These are phyloP conservation scores for Fusarium papillatum DNA, from an alignment of 2,329 filamentous ascomycete genomes.

Conservation along the genomic window DNA sequence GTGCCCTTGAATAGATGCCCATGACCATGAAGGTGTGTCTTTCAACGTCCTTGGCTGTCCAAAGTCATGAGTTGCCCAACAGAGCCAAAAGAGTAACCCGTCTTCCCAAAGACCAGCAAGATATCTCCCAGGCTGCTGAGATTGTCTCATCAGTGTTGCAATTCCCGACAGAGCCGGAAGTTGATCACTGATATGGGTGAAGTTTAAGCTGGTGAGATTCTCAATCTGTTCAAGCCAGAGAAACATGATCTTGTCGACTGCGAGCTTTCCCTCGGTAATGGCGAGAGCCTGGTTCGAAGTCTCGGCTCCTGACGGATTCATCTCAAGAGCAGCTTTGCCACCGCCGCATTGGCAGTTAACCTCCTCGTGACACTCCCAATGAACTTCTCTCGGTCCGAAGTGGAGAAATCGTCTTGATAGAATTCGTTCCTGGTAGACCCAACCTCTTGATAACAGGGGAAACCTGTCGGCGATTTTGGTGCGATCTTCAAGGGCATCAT, in stretches of 20 bases:
- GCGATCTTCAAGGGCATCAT: constrained; percentile 3
- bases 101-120: constrained; percentile 10
- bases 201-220: constrained; percentile 2
- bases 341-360: constrained; percentile 12
- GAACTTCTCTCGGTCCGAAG: constrained; percentile 5
- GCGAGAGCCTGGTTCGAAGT: constrained; percentile 6
- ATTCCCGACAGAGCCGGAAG: constrained; percentile 6
- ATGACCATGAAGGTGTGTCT: constrained; percentile 8
- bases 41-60: neutral
- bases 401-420: constrained; percentile 6
- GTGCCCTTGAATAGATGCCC: neutral
- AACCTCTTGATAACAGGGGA: constrained; percentile 9
- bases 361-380: constrained; percentile 15
- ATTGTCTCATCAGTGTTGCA: constrained; percentile 3
- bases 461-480: neutral
- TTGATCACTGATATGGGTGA: constrained; percentile 5
- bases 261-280: neutral
- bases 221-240: constrained; percentile 2
- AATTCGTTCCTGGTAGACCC: constrained; percentile 15
- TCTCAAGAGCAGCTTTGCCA: neutral
- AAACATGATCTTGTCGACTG: neutral
- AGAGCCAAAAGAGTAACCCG: neutral
- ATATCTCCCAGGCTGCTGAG: neutral
- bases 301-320: constrained; percentile 1
- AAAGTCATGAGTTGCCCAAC: neutral